Evolutionary conservation across 331 rosid genomes (phyloP), one percentile per base, ranked within the genome.

Genomic region (Erythrophleum ivorense): DNA sequence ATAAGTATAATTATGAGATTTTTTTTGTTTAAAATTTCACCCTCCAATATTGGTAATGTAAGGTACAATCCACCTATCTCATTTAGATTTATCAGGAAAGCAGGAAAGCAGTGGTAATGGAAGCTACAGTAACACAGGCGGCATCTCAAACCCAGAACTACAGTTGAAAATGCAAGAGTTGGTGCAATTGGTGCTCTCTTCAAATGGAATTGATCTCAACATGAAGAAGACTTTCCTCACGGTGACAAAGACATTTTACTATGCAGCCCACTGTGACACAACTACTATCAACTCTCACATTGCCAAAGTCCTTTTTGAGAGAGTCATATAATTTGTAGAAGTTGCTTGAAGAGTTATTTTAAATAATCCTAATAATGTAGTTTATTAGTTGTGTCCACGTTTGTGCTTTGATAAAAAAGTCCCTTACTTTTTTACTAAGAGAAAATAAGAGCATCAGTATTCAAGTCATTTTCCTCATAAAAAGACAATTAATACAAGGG

Each of bases 11-110:
- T 8, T 45, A 45, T 0, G 5, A 9, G 1, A 3, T 45, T 45
- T 45, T n/a, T 45, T 18, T 24, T 19, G 4, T 21, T 55, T 5
- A 0, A 7, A 19, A 58, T 58, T 58, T 9, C 9, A 7, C 13
- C 14, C 5, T 19, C 2, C 5, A 31, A 0, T 16, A 54, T 58
- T 58, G 64, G 3, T 7, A 11, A 9, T 65, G 18, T 10, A 45
- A 90, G 94, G 81, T 90, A 91, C 91, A 78, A 81, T 64, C 52
- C 75, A 48, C 86, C 49, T 45, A 3, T 2, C 6, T 3, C 41
- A 45, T 45, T 50, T 50, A 0, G 4, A 14, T 2, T 50, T 50
- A 50, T 46, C 50, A 46, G 53, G 53, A 12, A 11, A n/a, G n/a
- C n/a, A n/a, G n/a, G n/a, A n/a, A n/a, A 16, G 18, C 58, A 80